phyloP scores from a whole-genome alignment of 192 early-diverging fungal genomes.

The Allomyces macrogynus region DNA sequence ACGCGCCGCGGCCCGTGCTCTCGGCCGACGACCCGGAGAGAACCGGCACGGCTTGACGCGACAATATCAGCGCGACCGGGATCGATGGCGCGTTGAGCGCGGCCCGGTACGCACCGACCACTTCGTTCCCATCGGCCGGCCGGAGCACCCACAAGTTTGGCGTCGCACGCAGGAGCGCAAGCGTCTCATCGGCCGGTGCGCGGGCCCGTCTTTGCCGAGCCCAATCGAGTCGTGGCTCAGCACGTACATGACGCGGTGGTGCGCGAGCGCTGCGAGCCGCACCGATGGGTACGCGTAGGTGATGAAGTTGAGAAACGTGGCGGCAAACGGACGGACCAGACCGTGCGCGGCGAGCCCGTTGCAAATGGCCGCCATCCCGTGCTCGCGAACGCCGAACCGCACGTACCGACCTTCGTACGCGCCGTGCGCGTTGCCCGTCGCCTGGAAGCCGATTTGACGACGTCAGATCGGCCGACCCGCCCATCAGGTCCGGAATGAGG shows the following conservation, averaged over 20 bases:
- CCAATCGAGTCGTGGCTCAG: slow-evolving; percentile 99
- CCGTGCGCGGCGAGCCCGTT: slow-evolving; percentile 83
- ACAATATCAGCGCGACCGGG: slow-evolving; percentile 68
- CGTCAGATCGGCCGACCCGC: slow-evolving; percentile 96
- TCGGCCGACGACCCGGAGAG: slow-evolving; percentile 66
- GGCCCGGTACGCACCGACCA: slow-evolving; percentile 65
- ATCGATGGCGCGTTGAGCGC: slow-evolving; percentile 46
- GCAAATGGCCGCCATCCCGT: slow-evolving; percentile 83
- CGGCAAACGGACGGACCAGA: slow-evolving; percentile 61
- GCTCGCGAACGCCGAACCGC: slow-evolving; percentile 93
- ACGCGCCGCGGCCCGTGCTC: slow-evolving; percentile 63
- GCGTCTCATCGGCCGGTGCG: slow-evolving; percentile 96
- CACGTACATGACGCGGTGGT: slow-evolving; percentile 81
- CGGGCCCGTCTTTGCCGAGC: slow-evolving; percentile 94
- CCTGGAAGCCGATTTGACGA: slow-evolving; percentile 93
- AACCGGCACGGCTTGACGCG: slow-evolving; percentile 85
- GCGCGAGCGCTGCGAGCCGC: slow-evolving; percentile 71
- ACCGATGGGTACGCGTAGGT: slow-evolving; percentile 61
- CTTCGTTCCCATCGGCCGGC: slow-evolving; percentile 89
- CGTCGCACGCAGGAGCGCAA: slow-evolving; percentile 67
- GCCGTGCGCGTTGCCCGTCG: slow-evolving; percentile 43
- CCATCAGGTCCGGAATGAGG: slow-evolving; percentile 64
- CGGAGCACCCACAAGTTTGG: slow-evolving; percentile 74
- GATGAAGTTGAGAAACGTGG: slow-evolving; percentile 88
- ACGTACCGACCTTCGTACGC: slow-evolving; percentile 75